These are phyloP conservation scores for Fusarium transvaalense DNA, from an alignment of 2,329 filamentous ascomycete genomes.

Conservation along the genomic window DNA sequence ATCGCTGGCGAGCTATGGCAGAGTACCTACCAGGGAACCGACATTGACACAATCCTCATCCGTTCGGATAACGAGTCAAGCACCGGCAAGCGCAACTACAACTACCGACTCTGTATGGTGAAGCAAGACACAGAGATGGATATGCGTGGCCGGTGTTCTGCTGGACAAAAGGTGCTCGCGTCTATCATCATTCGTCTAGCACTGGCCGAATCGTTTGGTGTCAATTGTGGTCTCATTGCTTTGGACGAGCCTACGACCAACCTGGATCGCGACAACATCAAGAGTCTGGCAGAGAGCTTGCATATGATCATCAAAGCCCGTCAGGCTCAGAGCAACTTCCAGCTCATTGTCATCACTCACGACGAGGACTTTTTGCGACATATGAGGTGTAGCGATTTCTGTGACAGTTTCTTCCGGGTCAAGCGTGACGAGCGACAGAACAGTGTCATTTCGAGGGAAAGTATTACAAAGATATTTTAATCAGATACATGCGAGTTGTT, in stretches of 20 bases:
- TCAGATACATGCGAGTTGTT: background rate
- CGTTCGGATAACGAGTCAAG: constrained; percentile 86
- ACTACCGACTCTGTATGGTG: constrained; percentile 98
- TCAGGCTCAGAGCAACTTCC: constrained; percentile 91
- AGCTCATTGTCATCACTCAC: constrained; percentile 98
- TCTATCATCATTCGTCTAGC: constrained; percentile 98
- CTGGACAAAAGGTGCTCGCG: constrained; percentile 95
- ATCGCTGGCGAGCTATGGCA: constrained; percentile 98
- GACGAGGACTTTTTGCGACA: constrained; percentile 94
- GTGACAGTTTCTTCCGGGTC: constrained; percentile 91
- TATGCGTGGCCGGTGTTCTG: constrained; percentile 97
- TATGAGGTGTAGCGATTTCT: constrained; percentile 95
- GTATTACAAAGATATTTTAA: constrained; percentile 64
- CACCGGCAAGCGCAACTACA: constrained; percentile 84
- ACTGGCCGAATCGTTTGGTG: constrained; percentile 94
- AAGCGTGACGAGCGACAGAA: constrained; percentile 86
- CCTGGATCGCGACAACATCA: constrained; percentile 94
- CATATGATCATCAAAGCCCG: constrained; percentile 88
- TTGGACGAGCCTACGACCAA: constrained; percentile 99
- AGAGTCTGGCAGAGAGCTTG: constrained; percentile 84
- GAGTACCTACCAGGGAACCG: constrained; percentile 94
- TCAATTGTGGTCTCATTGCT: constrained; percentile 95
- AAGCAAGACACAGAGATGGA: constrained; percentile 99
- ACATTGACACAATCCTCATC: constrained; percentile 97
- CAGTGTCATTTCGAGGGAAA: constrained; percentile 82